Evolutionary conservation across 352 stramenopile genomes (phyloP).

Genomic region (Phytophthora constricta): DNA sequence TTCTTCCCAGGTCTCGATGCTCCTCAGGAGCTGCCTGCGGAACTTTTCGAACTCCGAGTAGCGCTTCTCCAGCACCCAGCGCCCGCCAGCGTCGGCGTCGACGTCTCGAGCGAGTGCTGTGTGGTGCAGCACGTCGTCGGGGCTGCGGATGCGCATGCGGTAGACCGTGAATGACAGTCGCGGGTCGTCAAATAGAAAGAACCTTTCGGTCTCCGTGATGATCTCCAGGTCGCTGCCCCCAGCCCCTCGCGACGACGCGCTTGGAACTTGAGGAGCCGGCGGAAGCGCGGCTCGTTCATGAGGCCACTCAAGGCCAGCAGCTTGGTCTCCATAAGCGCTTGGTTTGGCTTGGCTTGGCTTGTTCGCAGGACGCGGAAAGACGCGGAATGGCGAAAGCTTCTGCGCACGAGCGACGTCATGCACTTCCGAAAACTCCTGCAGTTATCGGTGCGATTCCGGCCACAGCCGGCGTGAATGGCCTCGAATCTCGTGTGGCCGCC

Average conservation of each 20-base stretch:
- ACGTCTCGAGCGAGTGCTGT: constrained; percentile 22
- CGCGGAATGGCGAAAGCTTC: constrained; percentile 6
- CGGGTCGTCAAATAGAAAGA: constrained; percentile 32
- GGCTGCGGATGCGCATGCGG: constrained; percentile 55
- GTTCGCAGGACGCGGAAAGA: constrained; percentile 4
- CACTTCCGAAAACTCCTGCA: no score
- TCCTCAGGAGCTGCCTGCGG: constrained; percentile 41
- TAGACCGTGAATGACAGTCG: constrained; percentile 58
- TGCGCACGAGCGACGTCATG: no score
- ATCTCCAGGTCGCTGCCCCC: constrained; percentile 55
- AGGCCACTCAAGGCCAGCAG: constrained; percentile 37
- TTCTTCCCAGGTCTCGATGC: constrained; percentile 51
- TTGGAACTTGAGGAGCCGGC: constrained; percentile 66
- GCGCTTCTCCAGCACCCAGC: constrained; percentile 62
- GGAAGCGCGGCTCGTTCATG: constrained; percentile 45
- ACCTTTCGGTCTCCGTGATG: constrained; percentile 31
- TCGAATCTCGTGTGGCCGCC: no score
- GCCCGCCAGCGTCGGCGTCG: constrained; percentile 18
- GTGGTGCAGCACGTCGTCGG: constrained; percentile 35
- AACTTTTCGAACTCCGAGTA: constrained; percentile 69
- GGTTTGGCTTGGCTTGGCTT: not conserved
- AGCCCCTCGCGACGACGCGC: constrained; percentile 49
- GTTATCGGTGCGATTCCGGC: no score
- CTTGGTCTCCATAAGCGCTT: constrained; percentile 30
- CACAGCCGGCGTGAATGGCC: no score